Base-by-base conservation (phyloP, 148 eudicot species). In the Talinum fruticosum region DNA sequence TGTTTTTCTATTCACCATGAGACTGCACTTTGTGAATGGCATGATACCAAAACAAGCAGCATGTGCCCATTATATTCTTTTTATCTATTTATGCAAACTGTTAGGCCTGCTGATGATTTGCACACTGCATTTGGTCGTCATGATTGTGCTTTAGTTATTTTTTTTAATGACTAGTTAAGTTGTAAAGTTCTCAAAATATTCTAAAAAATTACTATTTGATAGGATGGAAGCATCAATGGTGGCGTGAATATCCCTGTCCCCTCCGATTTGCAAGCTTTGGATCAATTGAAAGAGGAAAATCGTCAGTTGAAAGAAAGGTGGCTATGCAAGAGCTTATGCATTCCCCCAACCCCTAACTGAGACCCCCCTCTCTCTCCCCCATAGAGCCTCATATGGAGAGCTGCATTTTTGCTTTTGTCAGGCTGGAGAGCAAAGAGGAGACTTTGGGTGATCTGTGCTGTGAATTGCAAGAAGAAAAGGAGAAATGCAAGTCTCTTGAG, bases 261-360 rank as follows among this genome's bases (percentile, higher is more conserved):
- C 51, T 69, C 79, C 59, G 75, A 69, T 76, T 41, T 66, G 33
- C 69, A 57, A 41, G 29, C 24, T 41, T 30, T 71, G 59, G 69
- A 78, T 38, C 30, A 71, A 37, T 61, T 71, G 73, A 78, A 78
- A 35, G 75, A 78, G 59, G 97, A 89, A 75, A 90, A 89, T 76
- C 78, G 71, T n/a, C 80, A 79, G 53, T 85, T 90, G 54, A 89
- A 70, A 83, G 90, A 84, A 78, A 87, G 90, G 97, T 85, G 51
- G 53, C 57, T 53, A 70, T 62, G 38, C 62, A 23, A 32, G 34
- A 37, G 28, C 32, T 8, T 49, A n/a, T 24, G 12, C 28, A 49
- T 49, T 5, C 34, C 19, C 51, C 14, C 24, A n/a, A n/a, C 44
- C 21, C 34, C 10, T 78, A 34, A 44, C n/a, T n/a, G n/a, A n/a